phyloP scores from a whole-genome alignment of 192 early-diverging fungal genomes.

The Mortierella antarctica region DNA sequence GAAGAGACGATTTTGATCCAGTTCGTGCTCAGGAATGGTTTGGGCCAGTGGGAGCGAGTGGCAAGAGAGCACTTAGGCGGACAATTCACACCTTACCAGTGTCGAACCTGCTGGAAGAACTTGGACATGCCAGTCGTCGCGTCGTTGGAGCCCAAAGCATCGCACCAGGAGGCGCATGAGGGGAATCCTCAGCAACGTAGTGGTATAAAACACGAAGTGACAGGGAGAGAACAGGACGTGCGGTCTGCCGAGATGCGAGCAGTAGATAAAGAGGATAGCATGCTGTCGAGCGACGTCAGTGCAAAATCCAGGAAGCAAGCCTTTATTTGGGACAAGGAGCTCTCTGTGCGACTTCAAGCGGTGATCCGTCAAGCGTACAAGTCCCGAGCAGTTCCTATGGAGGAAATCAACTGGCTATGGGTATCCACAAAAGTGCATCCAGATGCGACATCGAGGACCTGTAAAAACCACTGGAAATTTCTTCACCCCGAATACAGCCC shows the following conservation, averaged over 20 bases:
- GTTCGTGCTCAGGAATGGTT: conserved; percentile 24
- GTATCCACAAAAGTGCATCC: conserved; percentile 22
- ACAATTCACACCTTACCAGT: conserved; percentile 13
- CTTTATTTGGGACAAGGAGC: conserved; percentile 41
- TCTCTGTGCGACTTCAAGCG: conserved; percentile 29
- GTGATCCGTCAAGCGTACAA: conserved; percentile 27
- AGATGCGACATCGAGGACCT: conserved; percentile 10
- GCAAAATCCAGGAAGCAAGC: too few relatives aligned
- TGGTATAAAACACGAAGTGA: too few relatives aligned
- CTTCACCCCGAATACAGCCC: background rate
- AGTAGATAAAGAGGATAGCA: too few relatives aligned
- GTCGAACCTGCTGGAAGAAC: conserved; percentile 35
- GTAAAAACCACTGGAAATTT: conserved; percentile 40
- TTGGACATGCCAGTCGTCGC: conserved; percentile 29
- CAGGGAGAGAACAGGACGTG: too few relatives aligned
- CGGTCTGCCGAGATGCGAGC: too few relatives aligned
- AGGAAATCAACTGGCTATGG: conserved; percentile 43
- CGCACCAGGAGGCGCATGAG: background rate
- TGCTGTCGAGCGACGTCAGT: too few relatives aligned
- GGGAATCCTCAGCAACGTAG: background rate
- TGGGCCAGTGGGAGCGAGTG: conserved; percentile 18
- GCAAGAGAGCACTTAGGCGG: background rate
- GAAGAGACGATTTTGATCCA: conserved; percentile 33
- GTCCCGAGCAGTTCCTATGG: conserved; percentile 11
- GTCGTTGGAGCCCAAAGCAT: background rate